Base-by-base conservation (phyloP, 495 filamentous ascomycete species). In the Paragyromitra xinjiangensis region DNA sequence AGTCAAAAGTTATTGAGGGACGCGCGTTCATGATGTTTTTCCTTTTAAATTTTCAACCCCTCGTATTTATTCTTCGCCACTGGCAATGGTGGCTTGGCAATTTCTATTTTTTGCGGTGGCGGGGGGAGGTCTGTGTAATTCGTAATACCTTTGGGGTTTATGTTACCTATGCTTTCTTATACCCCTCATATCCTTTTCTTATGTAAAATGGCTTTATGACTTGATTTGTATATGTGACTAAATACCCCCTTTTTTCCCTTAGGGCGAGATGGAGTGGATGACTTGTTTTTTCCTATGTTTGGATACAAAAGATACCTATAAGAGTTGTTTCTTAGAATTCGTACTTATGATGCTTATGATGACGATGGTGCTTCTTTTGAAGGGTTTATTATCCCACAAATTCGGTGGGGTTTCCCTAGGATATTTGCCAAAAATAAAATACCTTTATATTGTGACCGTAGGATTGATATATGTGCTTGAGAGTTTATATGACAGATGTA, bases 151-250 rank as follows among this genome's bases (percentile, higher is more conserved):
- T 69, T 37, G 26, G 22, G 53, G 53, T 34, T 61, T 69, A 69
- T 69, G 24, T 59, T 34, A 9, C 50, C 22, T 26, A 29, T 69
- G 40, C 6, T 45, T 8, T 37, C 3, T 37, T 42, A 11, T 45
- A 3, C 45, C 37, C 22, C 1, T 44, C 3, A 5, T n/a, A 44
- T 44, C 16, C 45, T 53, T 53, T 58, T 34, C 70, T 64, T 45
- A 63, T 64, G 69, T 71, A 75, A 71, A 75, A 75, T 64, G 73
- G 37, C 67, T 75, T 63, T 44, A 64, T 40, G 50, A 62, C 19
- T 50, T 56, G 37, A 55, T 53, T 29, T 73, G 70, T 73, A 73
- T 73, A 72, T 76, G 68, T 72, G 68, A 42, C 11, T 19, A 40
- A 51, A 58, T 65, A 56, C 56, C 39, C 62, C 48, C 45, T 12